Base-by-base conservation (phyloP, 2,329 filamentous ascomycete species). In the Ophiostoma sp. region DNA sequence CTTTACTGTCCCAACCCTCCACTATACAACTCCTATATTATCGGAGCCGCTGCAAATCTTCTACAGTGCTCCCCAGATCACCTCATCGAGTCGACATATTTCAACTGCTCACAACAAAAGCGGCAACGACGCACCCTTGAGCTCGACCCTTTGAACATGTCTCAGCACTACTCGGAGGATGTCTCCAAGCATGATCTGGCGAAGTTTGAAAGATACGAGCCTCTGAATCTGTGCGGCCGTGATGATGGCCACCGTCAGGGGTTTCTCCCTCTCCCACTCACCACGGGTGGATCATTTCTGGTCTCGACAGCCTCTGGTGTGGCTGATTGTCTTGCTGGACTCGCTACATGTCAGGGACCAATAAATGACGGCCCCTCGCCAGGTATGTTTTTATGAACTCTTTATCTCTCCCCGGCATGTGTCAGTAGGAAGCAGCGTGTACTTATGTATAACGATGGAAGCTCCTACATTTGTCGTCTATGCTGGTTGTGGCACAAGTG, bases 301-400 rank as follows among this genome's bases (percentile, higher is more conserved):
- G 66, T 62, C 12, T 38, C 66, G 3, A 67, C 69, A 2, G 67
- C 69, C 1, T 67, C 69, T 3, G 64, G 65, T 0, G 55, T 70
- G 65, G n/a, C 66, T 67, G 18, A 68, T 64, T 70, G 66, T 67
- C 55, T 65, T 69, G 6, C 69, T 42, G 76, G 73, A 69, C 75
- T 79, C 52, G 70, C 75, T 41, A 69, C 78, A 66, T 81, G 78
- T 68, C 72, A 75, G 42, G 75, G 77, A n/a, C 78, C 76, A 67
- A 74, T 76, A 60, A 72, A 74, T 36, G 76, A 75, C 71, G 77
- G 77, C 40, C 70, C 77, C 55, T 67, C 70, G 40, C 72, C 75
- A 74, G 75, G 78, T 80, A 74, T 68, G 77, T 74, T 55, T 16
- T 38, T 42, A n/a, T 18, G 11, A 52, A 9, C 55, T 36, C 9